These are phyloP conservation scores for Phytophthora crassamura DNA, from an alignment of 352 stramenopile species.

Conservation along the genomic window DNA sequence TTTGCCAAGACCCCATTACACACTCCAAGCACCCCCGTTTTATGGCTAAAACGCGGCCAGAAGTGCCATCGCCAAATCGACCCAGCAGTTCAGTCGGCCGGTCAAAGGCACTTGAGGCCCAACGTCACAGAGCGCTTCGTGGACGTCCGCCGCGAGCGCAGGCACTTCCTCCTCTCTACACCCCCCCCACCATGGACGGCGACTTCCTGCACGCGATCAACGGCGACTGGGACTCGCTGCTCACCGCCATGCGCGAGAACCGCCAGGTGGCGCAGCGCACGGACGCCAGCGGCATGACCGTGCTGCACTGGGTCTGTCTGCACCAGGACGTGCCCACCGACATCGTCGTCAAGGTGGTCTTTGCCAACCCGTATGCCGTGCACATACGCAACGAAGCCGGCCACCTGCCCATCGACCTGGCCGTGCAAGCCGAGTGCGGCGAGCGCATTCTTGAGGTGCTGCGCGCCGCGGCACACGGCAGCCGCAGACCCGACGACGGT, in stretches of 20 bases:
- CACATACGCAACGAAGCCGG: constrained; percentile 78
- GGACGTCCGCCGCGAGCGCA: constrained; percentile 13
- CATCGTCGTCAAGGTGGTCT: constrained; percentile 82
- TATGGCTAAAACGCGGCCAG: background rate
- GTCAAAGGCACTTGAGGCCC: constrained; percentile 16
- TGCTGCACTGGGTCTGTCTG: constrained; percentile 84
- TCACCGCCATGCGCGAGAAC: constrained; percentile 69
- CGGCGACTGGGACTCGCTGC: constrained; percentile 79
- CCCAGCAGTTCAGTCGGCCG: constrained; percentile 1
- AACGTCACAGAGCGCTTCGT: constrained; percentile 17
- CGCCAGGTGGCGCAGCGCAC: constrained; percentile 62
- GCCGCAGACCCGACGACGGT: constrained; percentile 34
- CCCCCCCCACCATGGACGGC: constrained; percentile 53
- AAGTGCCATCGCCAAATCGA: constrained; percentile 29
- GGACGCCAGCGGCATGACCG: constrained; percentile 76
- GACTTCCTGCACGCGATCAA: constrained; percentile 85
- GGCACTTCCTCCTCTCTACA: background rate
- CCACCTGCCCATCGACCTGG: constrained; percentile 77
- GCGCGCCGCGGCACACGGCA: constrained; percentile 54
- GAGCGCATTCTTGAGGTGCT: constrained; percentile 80
- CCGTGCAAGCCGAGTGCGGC: constrained; percentile 74
- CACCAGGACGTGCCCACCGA: constrained; percentile 78
- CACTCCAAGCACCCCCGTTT: too few species aligned
- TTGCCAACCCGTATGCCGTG: constrained; percentile 77
- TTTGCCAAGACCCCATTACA: too few species aligned